Evolutionary conservation across 2,329 filamentous ascomycete species (phyloP).

Genomic region (Fusarium goolgardi): DNA sequence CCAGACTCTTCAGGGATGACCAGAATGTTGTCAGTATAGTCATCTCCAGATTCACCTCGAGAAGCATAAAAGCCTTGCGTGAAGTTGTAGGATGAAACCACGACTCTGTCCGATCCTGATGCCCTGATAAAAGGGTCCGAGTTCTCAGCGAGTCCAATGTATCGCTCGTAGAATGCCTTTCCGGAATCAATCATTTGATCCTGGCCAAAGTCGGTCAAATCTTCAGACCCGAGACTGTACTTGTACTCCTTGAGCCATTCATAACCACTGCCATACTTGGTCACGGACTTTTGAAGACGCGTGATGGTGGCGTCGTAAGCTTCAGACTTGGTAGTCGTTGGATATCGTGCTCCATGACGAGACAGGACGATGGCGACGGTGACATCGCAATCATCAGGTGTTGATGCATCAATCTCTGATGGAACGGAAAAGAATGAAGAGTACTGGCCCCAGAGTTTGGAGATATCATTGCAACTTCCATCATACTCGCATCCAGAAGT

Average conservation of each 20-base stretch:
- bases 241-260: slow-evolving; percentile 77
- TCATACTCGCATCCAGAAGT: slow-evolving; percentile 43
- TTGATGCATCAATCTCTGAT: slow-evolving; percentile 68
- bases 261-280: slow-evolving; percentile 70
- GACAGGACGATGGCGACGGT: slow-evolving; percentile 86
- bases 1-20: slow-evolving; percentile 74
- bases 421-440: slow-evolving; percentile 83
- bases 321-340: slow-evolving; percentile 74
- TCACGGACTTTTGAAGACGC: slow-evolving; percentile 69
- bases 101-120: slow-evolving; percentile 75
- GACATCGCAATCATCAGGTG: slow-evolving; percentile 76
- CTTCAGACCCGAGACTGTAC: slow-evolving; percentile 76
- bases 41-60: slow-evolving; percentile 53
- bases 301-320: slow-evolving; percentile 73
- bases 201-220: slow-evolving; percentile 75
- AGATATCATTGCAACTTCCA: slow-evolving; percentile 64
- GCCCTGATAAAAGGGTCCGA: slow-evolving; percentile 77
- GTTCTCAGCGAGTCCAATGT: slow-evolving; percentile 68
- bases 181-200: slow-evolving; percentile 80
- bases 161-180: slow-evolving; percentile 78
- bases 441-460: slow-evolving; percentile 86
- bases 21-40: slow-evolving; percentile 68
- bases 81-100: slow-evolving; percentile 81
- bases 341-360: slow-evolving; percentile 86
- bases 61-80: slow-evolving; percentile 74